Base-by-base conservation (phyloP, 257 asterid genomes). In the Solanum pennellii region DNA sequence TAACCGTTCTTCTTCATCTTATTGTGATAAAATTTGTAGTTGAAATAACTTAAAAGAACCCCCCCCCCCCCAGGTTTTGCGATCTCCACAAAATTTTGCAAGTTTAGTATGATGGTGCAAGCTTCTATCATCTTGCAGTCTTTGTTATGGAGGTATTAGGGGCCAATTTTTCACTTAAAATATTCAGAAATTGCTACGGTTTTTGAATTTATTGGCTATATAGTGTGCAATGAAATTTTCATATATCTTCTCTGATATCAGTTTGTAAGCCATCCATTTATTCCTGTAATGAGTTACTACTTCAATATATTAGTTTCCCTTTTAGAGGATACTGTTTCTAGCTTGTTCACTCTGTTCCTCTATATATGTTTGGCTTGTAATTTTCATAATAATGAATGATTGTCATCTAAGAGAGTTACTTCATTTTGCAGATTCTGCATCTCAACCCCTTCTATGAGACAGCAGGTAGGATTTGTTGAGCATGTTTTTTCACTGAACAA, bases 401-500 rank as follows among this genome's bases (percentile, higher is more conserved):
- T 86, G 13, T 68, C 23, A 25, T 25, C 12, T 60, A n/a, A 72
- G 10, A 68, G 65, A 84, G 27, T 39, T 44, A 44, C 25, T 79
- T 42, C 23, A 45, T 68, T 37, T 16, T 92, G 90, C 91, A 92
- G 94, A 68, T 42, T 56, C 89, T 33, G 87, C 86, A 66, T 71
- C 91, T 79, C 86, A 86, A 72, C 93, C 92, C 35, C 92, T 92
- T 47, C 84, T 90, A 45, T 73, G 84, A 1, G 86, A 86, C 23
- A 88, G 14, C 77, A 89, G 88, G 41, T 85, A 83, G 86, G 87
- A 82, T 39, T 21, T 3, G 27, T 15, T 79, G 71, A 20, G 52
- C 82, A 14, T 76, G 31, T 44, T 45, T 35, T 47, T 9, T 45
- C 42, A 79, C 47, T 39, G 23, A 86, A 77, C 27, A 20, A 72